Conservation (phyloP, 192 early-diverging fungal species). For the Coemansia sp. region DNA sequence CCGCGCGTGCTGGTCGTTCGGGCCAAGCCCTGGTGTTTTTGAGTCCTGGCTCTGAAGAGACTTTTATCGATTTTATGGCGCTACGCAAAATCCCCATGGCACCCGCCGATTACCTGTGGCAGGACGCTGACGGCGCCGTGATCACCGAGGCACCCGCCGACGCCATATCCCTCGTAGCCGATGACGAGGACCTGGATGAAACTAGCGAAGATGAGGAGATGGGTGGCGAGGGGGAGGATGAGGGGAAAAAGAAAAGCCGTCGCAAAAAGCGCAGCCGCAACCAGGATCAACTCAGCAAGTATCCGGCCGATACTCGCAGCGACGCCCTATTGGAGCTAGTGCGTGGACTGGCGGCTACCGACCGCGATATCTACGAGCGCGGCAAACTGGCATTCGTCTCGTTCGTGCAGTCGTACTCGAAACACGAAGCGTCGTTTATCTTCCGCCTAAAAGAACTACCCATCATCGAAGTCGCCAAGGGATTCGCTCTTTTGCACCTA, state of each 20-base stretch:
- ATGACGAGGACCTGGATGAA: slow-evolving; percentile 5
- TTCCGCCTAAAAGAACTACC: slow-evolving; percentile 87
- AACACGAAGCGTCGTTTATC: slow-evolving; percentile 93
- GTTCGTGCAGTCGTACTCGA: slow-evolving; percentile 88
- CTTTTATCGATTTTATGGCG: slow-evolving; percentile 84
- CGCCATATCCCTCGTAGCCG: slow-evolving; percentile 10
- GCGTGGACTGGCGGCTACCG: slow-evolving; percentile 59
- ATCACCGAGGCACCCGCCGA: slow-evolving; percentile 25
- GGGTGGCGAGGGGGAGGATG: slow-evolving; percentile 15
- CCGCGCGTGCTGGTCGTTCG: slow-evolving; percentile 81
- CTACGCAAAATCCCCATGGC: slow-evolving; percentile 88
- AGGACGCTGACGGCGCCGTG: slow-evolving; percentile 30
- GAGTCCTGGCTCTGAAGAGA: slow-evolving; percentile 78
- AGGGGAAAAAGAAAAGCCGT: not conserved
- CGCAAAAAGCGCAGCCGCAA: not conserved
- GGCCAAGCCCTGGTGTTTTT: slow-evolving; percentile 89
- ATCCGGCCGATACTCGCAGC: slow-evolving; percentile 50
- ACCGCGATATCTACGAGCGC: slow-evolving; percentile 80
- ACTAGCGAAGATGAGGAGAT: not conserved
- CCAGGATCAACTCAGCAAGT: slow-evolving; percentile 13
- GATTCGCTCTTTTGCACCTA: slow-evolving; percentile 79
- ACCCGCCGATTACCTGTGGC: slow-evolving; percentile 52
- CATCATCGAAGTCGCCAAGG: slow-evolving; percentile 69
- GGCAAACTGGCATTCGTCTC: slow-evolving; percentile 85
- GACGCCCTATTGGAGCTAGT: slow-evolving; percentile 58